These are phyloP conservation scores for Paramecium bursaria DNA, from an alignment of 73 alveolate species.

Conservation along the genomic window DNA sequence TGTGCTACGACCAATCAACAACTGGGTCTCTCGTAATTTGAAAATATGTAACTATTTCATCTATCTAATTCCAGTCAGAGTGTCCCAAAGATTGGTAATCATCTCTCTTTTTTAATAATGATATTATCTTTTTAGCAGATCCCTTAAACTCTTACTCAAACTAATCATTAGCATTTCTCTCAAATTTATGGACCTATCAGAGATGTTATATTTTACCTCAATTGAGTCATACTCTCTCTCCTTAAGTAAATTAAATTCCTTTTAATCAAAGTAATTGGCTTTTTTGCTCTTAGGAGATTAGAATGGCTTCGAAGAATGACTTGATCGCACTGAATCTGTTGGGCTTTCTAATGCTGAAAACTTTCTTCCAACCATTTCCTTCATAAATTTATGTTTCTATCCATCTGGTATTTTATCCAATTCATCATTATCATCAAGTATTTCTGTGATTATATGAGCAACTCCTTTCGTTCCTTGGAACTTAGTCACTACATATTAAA, in stretches of 20 bases:
- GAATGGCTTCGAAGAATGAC: slow-evolving; percentile 53
- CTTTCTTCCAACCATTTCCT: slow-evolving; percentile 46
- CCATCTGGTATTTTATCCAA: slow-evolving; percentile 1
- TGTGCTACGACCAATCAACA: slow-evolving; percentile 32
- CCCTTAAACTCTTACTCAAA: background rate
- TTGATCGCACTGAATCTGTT: slow-evolving; percentile 49
- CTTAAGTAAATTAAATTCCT: background rate
- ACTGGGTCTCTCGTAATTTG: slow-evolving; percentile 32
- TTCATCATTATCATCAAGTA: slow-evolving; percentile 22
- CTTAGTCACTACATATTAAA: background rate
- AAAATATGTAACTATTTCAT: slow-evolving; percentile 31
- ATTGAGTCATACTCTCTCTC: slow-evolving; percentile 45
- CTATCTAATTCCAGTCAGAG: slow-evolving; percentile 43
- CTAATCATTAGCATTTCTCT: slow-evolving; percentile 4
- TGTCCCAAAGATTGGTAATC: slow-evolving; percentile 2
- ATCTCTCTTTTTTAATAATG: slow-evolving; percentile 15
- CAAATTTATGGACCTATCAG: slow-evolving; percentile 20
- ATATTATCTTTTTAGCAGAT: slow-evolving; percentile 29
- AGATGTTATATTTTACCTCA: background rate
- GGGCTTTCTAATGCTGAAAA: slow-evolving; percentile 29
- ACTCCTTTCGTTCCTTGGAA: background rate
- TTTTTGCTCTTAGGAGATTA: slow-evolving; percentile 21
- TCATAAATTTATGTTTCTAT: slow-evolving; percentile 34
- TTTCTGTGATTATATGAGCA: slow-evolving; percentile 40
- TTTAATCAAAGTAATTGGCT: slow-evolving; percentile 1